Conservation (phyloP, 306 rosid species). For the Castanea mollissima region DNA sequence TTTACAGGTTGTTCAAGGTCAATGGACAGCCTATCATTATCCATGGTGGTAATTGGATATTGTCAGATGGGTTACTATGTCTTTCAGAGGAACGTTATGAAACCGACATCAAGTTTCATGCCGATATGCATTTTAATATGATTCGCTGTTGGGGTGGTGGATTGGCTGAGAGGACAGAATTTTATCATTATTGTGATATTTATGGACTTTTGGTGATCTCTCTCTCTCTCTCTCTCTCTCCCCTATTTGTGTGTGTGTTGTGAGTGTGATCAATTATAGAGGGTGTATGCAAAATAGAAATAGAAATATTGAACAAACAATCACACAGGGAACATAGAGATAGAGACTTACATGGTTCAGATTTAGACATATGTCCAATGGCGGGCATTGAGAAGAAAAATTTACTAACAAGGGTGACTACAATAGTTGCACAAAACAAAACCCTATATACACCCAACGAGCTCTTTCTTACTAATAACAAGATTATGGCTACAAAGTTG, state of each 20-base stretch:
- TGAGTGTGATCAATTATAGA: not conserved
- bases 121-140: constrained; percentile 94
- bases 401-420: too few species aligned
- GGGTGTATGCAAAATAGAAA: not conserved
- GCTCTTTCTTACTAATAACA: too few species aligned
- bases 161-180: constrained; percentile 86
- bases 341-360: too few species aligned
- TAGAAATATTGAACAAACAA: too few species aligned
- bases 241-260: not conserved
- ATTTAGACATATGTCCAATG: too few species aligned
- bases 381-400: too few species aligned
- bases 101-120: constrained; percentile 87
- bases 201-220: constrained; percentile 81
- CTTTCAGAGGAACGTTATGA: constrained; percentile 74
- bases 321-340: too few species aligned
- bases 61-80: constrained; percentile 85
- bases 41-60: constrained; percentile 94
- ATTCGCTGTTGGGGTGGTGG: constrained; percentile 98
- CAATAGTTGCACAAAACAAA: too few species aligned
- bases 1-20: constrained; percentile 81
- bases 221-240: constrained; percentile 8
- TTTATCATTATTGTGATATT: constrained; percentile 79
- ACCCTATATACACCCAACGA: too few species aligned
- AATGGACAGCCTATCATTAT: constrained; percentile 84
- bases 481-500: too few species aligned